Percentiles rank a stretch among this genome's conserved stretches.
Evolutionary conservation across 2,329 filamentous ascomycete genomes (phyloP).

Genomic region (Biscogniauxia marginata): DNA sequence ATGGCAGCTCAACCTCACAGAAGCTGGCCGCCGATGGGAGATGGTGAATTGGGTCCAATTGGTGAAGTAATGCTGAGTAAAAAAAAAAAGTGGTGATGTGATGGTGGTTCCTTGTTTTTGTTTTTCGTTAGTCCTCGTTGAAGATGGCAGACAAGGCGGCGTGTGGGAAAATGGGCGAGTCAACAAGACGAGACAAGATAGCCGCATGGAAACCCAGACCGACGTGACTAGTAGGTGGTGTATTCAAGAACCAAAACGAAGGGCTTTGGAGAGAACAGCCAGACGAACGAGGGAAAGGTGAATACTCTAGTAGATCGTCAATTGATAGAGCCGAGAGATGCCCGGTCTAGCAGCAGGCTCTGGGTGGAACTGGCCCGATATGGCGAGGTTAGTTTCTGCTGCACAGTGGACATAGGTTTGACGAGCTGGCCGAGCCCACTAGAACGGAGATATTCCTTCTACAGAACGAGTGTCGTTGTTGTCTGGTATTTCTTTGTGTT

Average conservation of each 20-base stretch:
- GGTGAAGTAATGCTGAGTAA: background rate
- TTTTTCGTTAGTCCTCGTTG: background rate
- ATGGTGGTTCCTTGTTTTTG: constrained; percentile 7
- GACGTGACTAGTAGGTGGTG: background rate
- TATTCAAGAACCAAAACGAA: background rate
- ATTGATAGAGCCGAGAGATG: background rate
- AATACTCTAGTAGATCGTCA: background rate
- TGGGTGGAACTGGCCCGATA: background rate
- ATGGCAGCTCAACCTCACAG: constrained; percentile 36
- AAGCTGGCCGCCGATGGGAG: constrained; percentile 1
- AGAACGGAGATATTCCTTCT: background rate
- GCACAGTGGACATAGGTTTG: background rate
- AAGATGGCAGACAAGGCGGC: background rate
- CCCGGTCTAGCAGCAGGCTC: background rate
- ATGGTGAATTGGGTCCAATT: constrained; percentile 12
- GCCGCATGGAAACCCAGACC: background rate
- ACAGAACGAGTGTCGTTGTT: background rate
- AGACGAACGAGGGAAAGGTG: background rate
- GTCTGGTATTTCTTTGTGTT: background rate
- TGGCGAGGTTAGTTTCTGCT: background rate
- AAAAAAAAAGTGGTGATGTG: background rate
- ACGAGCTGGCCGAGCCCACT: background rate
- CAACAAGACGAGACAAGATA: background rate
- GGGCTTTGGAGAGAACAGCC: background rate
- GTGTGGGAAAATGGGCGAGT: background rate